These are phyloP conservation scores for Thalassiosira sp. DNA, from an alignment of 352 stramenopile species.

Conservation along the genomic window DNA sequence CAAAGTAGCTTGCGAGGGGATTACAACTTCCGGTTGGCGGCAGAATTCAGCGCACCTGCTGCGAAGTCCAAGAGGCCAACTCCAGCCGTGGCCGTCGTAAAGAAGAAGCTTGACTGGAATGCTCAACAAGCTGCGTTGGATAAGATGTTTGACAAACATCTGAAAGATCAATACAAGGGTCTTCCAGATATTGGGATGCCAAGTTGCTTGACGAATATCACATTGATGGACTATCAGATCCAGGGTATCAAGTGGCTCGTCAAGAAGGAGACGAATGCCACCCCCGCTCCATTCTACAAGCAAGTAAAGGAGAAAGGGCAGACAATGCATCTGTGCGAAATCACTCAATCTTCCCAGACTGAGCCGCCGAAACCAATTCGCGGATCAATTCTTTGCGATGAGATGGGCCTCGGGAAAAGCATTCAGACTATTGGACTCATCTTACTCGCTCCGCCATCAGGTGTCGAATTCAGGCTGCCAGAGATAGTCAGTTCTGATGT, in stretches of 20 bases:
- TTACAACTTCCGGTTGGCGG: slow-evolving; percentile 8
- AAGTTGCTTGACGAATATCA: slow-evolving; percentile 20
- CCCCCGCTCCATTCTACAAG: slow-evolving; percentile 56
- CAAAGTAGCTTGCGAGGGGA: slow-evolving; percentile 8
- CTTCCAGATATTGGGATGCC: slow-evolving; percentile 44
- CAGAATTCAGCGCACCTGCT: slow-evolving; percentile 9
- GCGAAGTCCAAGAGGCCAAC: background rate
- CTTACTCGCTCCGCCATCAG: slow-evolving; percentile 32
- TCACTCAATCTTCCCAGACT: slow-evolving; percentile 59
- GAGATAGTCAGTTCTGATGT: background rate
- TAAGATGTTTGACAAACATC: slow-evolving; percentile 74
- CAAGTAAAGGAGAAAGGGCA: slow-evolving; percentile 42
- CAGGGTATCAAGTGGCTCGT: slow-evolving; percentile 72
- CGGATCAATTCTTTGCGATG: slow-evolving; percentile 65
- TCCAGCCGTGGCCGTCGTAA: slow-evolving; percentile 23
- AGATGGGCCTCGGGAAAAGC: slow-evolving; percentile 67
- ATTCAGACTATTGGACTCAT: slow-evolving; percentile 60
- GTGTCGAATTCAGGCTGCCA: slow-evolving; percentile 17
- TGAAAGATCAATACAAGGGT: slow-evolving; percentile 34
- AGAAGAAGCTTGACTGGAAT: slow-evolving; percentile 51
- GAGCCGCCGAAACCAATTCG: slow-evolving; percentile 35
- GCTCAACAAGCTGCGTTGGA: slow-evolving; percentile 65
- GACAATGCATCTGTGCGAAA: slow-evolving; percentile 61
- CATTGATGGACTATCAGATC: slow-evolving; percentile 63
- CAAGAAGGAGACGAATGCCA: slow-evolving; percentile 54